Conservation (phyloP, 148 eudicot genomes). For the Rhododendron griersonianum region DNA sequence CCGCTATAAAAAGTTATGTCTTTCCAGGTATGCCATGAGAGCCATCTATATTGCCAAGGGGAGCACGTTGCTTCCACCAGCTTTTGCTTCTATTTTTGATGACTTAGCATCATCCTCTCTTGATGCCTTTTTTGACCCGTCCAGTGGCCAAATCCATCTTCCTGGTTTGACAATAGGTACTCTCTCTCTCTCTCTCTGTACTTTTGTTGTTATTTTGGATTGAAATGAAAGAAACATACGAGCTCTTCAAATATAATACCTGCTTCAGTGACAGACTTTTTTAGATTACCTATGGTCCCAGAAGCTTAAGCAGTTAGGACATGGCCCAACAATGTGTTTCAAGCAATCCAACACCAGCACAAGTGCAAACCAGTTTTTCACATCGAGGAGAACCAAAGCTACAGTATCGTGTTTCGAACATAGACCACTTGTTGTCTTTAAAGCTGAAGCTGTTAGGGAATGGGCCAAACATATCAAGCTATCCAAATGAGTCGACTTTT, state of each 20-base stretch:
- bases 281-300: neutral
- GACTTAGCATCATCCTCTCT: constrained; percentile 95
- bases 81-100: constrained; percentile 92
- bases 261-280: neutral
- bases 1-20: constrained; percentile 6
- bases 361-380: neutral
- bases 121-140: constrained; percentile 97
- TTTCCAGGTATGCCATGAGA: constrained; percentile 87
- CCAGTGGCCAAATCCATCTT: constrained; percentile 69
- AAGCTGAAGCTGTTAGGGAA: neutral
- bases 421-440: neutral
- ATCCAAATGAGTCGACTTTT: neutral
- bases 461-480: neutral
- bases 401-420: neutral
- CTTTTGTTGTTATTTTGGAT: neutral
- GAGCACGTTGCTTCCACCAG: constrained; percentile 92
- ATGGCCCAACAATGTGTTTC: neutral
- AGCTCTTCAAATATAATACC: neutral
- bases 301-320: neutral
- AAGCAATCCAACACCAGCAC: neutral
- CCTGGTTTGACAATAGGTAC: constrained; percentile 91
- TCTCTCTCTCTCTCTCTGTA: neutral
- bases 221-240: neutral
- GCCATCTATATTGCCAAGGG: constrained; percentile 98
- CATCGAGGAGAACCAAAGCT: neutral